Evolutionary conservation across 2,329 filamentous ascomycete species (phyloP).

Genomic region (Magnaporthiopsis rhizophila): DNA sequence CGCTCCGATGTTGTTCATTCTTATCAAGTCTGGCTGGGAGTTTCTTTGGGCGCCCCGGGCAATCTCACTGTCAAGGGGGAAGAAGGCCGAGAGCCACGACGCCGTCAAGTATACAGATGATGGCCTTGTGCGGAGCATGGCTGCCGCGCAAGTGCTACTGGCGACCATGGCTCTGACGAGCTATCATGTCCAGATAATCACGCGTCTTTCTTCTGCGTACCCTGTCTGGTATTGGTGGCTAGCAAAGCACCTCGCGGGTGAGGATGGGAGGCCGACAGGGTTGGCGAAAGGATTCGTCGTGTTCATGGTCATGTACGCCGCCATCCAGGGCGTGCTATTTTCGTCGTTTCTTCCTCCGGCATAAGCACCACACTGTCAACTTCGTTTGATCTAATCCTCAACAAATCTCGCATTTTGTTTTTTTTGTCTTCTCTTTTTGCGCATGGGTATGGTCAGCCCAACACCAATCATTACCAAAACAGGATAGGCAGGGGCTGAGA

Average conservation of each 20-base stretch:
- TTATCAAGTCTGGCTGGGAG: constrained; percentile 52
- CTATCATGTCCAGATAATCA: constrained; percentile 94
- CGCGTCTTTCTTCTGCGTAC: constrained; percentile 78
- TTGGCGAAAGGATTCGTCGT: constrained; percentile 36
- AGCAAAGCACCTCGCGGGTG: constrained; percentile 33
- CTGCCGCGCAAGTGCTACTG: constrained; percentile 64
- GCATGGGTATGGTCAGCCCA: too few relatives aligned
- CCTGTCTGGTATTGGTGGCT: constrained; percentile 85
- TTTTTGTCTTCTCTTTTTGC: too few relatives aligned
- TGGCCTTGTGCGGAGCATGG: constrained; percentile 47
- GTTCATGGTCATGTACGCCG: constrained; percentile 73
- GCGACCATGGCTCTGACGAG: constrained; percentile 63
- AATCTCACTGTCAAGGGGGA: neutral
- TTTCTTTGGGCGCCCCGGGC: constrained; percentile 15
- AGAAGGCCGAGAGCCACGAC: constrained; percentile 7
- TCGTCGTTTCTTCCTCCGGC: constrained; percentile 89
- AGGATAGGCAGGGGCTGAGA: too few relatives aligned
- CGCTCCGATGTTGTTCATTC: constrained; percentile 62
- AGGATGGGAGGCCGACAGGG: constrained; percentile 10
- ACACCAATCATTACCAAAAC: too few relatives aligned
- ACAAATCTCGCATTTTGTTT: too few relatives aligned
- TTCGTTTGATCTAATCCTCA: too few relatives aligned
- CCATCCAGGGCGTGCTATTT: constrained; percentile 77
- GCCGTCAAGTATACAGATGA: constrained; percentile 14
- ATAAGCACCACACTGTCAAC: neutral